Evolutionary conservation across 345 rosid genomes (phyloP).

Genomic region (Moringa oleifera): DNA sequence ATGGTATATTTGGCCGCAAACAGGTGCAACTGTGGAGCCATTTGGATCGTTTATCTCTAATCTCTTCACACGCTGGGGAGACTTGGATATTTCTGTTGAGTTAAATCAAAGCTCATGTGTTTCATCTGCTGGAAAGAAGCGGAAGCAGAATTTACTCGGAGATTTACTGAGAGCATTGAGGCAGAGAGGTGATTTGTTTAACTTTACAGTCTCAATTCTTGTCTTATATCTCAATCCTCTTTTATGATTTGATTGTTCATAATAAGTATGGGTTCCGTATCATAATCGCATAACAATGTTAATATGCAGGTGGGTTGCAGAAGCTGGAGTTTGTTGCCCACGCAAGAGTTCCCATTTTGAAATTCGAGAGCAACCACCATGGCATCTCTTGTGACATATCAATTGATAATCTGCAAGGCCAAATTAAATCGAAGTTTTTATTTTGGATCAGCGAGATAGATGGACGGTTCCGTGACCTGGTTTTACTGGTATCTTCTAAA

Average conservation of each 20-base stretch:
- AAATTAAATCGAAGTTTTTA: conserved; percentile 71
- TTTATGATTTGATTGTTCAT: conserved; percentile 9
- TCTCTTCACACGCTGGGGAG: conserved; percentile 76
- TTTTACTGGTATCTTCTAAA: conserved; percentile 55
- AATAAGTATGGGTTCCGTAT: not conserved
- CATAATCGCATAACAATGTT: not conserved
- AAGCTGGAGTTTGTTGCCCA: conserved; percentile 47
- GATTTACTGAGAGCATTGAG: conserved; percentile 55
- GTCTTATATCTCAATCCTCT: not conserved
- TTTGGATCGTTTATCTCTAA: conserved; percentile 89
- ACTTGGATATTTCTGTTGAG: conserved; percentile 74
- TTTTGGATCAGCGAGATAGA: conserved; percentile 78
- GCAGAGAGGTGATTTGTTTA: conserved; percentile 36
- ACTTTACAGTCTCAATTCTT: not conserved
- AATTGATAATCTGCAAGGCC: conserved; percentile 68
- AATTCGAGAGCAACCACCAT: conserved; percentile 39
- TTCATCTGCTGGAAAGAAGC: conserved; percentile 66
- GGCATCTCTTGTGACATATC: conserved; percentile 84
- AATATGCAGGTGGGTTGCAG: conserved; percentile 43
- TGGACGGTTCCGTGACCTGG: conserved; percentile 76
- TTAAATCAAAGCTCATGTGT: conserved; percentile 45
- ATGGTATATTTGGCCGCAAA: conserved; percentile 10
- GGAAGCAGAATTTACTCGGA: conserved; percentile 49
- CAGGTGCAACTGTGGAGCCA: conserved; percentile 88
- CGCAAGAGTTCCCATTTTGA: conserved; percentile 88